Evolutionary conservation across 2,329 filamentous ascomycete species (phyloP), one percentile per base, ranked within the genome.

Genomic region (Fusarium algeriense): DNA sequence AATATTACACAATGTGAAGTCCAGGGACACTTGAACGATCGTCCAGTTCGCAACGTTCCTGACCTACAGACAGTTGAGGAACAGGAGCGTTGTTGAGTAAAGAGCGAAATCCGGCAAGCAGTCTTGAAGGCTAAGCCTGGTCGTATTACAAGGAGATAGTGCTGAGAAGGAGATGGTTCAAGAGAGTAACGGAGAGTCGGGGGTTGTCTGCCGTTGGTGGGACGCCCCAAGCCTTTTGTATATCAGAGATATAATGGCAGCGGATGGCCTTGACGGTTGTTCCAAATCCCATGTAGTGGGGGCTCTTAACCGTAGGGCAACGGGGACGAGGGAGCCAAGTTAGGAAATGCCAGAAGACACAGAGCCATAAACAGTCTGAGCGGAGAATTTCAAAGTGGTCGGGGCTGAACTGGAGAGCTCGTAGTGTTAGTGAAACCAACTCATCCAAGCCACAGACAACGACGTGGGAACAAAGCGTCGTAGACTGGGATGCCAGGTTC

Each of bases 271-370:
- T 71, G 53, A 74, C 63, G 60, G 67, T 70, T 75, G 63, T 70
- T 67, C 72, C 56, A 70, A 64, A 63, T 64, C 59, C 65, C 57
- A 62, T 63, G 57, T 58, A 73, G 70, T 72, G 65, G 65, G 69
- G 59, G 67, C 61, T 60, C 74, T 70, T 68, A 58, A 64, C 62
- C 69, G 76, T 79, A 76, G 75, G 68, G 74, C 75, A 77, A 76
- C 76, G 78, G 78, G 80, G 78, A 80, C 80, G 76, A 75, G 70
- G 76, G 76, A 67, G 73, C 81, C 81, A 77, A 77, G 81, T 80
- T 75, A 76, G 80, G 80, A 77, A 81, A 81, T 81, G 77, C 76
- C 74, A 80, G 78, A 78, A 78, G 64, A 70, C 62, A 57, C 35
- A 73, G 67, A 71, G 67, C 69, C 60, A 61, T 70, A 68, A 70